Percentiles rank a stretch among this genome's conserved stretches.
Conservation (phyloP, 768 basidiomycete species). For the Agrocybe praecox region DNA sequence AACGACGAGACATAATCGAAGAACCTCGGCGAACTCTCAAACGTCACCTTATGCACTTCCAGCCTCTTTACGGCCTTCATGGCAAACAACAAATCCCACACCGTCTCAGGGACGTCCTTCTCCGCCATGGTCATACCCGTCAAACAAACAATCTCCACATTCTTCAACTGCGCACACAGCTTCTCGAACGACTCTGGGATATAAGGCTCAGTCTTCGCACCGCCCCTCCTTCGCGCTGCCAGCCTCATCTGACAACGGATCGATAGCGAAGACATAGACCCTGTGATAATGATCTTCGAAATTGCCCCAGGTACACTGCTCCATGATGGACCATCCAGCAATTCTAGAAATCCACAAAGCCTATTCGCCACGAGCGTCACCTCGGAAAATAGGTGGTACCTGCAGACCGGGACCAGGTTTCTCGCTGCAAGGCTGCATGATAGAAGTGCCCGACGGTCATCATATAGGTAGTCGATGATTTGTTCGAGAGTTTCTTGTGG, state of each 20-base stretch:
- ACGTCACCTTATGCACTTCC: slow-evolving; percentile 25
- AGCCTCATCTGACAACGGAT: slow-evolving; percentile 6
- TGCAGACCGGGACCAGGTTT: slow-evolving; percentile 24
- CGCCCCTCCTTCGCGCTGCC: not conserved
- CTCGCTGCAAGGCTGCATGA: slow-evolving; percentile 32
- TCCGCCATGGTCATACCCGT: slow-evolving; percentile 26
- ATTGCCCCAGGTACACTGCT: slow-evolving; percentile 28
- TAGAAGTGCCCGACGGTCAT: slow-evolving; percentile 26
- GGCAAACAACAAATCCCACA: slow-evolving; percentile 26
- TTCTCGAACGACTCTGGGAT: slow-evolving; percentile 9
- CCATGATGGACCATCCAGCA: slow-evolving; percentile 30
- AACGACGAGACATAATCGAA: slow-evolving; percentile 30
- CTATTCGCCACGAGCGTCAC: slow-evolving; percentile 24
- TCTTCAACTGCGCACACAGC: slow-evolving; percentile 11
- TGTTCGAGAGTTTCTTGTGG: slow-evolving; percentile 36
- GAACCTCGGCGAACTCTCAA: slow-evolving; percentile 22
- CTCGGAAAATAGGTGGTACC: slow-evolving; percentile 31
- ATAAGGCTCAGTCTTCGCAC: not conserved
- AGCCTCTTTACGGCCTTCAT: slow-evolving; percentile 27
- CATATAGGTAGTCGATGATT: slow-evolving; percentile 30
- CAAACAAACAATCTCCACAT: slow-evolving; percentile 22
- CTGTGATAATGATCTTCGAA: slow-evolving; percentile 20
- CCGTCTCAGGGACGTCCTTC: slow-evolving; percentile 24
- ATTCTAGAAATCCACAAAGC: slow-evolving; percentile 24
- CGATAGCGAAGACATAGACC: not conserved